Conservation (phyloP, 83 land plant genomes). For the Thuja plicata region DNA sequence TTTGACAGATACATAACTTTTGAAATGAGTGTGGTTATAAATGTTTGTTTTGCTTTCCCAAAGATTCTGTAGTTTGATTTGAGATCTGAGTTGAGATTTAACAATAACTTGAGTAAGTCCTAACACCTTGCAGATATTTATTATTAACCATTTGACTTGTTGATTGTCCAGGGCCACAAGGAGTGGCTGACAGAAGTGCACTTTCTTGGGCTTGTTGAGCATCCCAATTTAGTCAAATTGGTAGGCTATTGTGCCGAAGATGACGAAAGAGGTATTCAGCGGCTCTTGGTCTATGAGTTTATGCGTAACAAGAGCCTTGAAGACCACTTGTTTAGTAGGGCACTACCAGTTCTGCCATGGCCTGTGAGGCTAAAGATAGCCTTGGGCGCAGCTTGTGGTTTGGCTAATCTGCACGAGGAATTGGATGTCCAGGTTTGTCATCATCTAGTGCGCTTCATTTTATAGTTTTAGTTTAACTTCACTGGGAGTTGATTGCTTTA, state of each 20-base stretch:
- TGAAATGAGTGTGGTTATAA: background rate
- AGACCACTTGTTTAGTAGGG: constrained; percentile 47
- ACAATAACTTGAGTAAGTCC: background rate
- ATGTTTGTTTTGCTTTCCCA: constrained; percentile 1
- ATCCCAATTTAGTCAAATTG: constrained; percentile 79
- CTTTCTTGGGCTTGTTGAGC: constrained; percentile 75
- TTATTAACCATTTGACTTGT: constrained; percentile 4
- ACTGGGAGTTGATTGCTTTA: background rate
- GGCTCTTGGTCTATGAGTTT: constrained; percentile 72
- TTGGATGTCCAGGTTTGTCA: constrained; percentile 63
- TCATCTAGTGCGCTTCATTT: background rate
- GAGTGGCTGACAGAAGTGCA: constrained; percentile 86
- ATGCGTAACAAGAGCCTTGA: constrained; percentile 81
- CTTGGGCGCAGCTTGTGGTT: constrained; percentile 61
- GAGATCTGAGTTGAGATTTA: background rate
- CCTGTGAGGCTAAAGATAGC: constrained; percentile 50
- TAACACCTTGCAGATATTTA: background rate
- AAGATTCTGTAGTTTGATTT: background rate
- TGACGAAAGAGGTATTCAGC: constrained; percentile 81
- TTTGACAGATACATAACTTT: background rate
- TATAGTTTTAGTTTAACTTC: background rate
- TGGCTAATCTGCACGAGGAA: constrained; percentile 62
- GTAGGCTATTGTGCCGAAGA: constrained; percentile 86
- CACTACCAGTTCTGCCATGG: constrained; percentile 55
- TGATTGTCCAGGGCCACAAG: constrained; percentile 68